A percentile compares a stretch with the other conserved stretches of the same genome.
Evolutionary conservation across 2,329 filamentous ascomycete species (phyloP).

Genomic region (Diplodia sapinea): DNA sequence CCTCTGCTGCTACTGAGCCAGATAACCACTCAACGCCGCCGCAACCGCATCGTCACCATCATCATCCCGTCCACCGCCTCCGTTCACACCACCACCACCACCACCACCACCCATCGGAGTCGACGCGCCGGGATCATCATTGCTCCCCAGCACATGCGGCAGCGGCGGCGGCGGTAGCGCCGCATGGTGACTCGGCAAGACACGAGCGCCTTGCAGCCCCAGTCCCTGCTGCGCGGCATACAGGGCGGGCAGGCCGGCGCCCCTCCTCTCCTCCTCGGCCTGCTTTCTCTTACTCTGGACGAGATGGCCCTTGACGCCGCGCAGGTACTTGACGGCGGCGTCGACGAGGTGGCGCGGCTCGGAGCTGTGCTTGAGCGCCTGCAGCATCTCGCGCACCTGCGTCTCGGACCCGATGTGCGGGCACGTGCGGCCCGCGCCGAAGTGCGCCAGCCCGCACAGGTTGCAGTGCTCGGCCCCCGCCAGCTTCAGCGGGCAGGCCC

Average conservation of each 20-base stretch:
- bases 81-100: not conserved
- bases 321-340: constrained; percentile 62
- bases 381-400: constrained; percentile 68
- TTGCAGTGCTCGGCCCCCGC: constrained; percentile 67
- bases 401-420: constrained; percentile 67
- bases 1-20: not conserved
- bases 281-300: constrained; percentile 58
- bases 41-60: constrained; percentile 3
- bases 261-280: constrained; percentile 9
- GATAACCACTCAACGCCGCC: constrained; percentile 11
- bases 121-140: not conserved
- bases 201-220: too few relatives aligned
- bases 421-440: constrained; percentile 62
- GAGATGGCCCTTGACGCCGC: constrained; percentile 61
- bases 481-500: constrained; percentile 66
- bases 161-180: not conserved
- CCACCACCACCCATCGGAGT: not conserved
- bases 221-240: not conserved
- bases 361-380: constrained; percentile 63
- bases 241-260: not conserved
- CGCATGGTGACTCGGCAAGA: not conserved
- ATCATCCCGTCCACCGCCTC: not conserved
- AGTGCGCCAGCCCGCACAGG: constrained; percentile 68
- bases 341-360: constrained; percentile 62
- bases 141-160: not conserved